Percentiles rank a stretch among this genome's conserved stretches.
Conservation (phyloP, 2,329 filamentous ascomycete genomes). For the Knufia fluminis region DNA sequence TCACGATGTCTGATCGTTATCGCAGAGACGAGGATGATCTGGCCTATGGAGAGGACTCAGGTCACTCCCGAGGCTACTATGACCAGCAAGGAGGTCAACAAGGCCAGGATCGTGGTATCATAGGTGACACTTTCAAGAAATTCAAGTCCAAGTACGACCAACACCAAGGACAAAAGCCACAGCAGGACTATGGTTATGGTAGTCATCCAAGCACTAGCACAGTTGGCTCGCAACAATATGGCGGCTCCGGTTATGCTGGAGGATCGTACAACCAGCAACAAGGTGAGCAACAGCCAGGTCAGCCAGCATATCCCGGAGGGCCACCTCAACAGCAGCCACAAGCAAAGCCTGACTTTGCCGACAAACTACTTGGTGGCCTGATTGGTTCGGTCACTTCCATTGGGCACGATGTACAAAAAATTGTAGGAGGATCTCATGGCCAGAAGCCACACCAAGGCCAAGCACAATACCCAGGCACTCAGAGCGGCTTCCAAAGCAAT, state of each 20-base stretch:
- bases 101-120: slow-evolving; percentile 41
- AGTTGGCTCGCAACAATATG: slow-evolving; percentile 10
- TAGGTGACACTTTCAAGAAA: slow-evolving; percentile 44
- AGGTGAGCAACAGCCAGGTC: slow-evolving; percentile 1
- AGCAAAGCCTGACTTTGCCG: slow-evolving; percentile 22
- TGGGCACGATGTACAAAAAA: slow-evolving; percentile 31
- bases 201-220: slow-evolving; percentile 24
- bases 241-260: slow-evolving; percentile 1
- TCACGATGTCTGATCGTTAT: slow-evolving; percentile 15
- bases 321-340: slow-evolving; percentile 15
- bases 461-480: slow-evolving; percentile 14
- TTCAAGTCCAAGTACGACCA: slow-evolving; percentile 32
- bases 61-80: slow-evolving; percentile 26
- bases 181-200: slow-evolving; percentile 21
- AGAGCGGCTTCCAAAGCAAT: slow-evolving; percentile 9
- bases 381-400: slow-evolving; percentile 40
- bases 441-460: slow-evolving; percentile 24
- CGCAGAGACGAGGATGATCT: slow-evolving; percentile 40
- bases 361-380: slow-evolving; percentile 42
- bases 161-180: slow-evolving; percentile 22
- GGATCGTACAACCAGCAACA: slow-evolving; percentile 4
- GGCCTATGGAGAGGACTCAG: slow-evolving; percentile 47
- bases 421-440: slow-evolving; percentile 5
- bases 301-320: slow-evolving; percentile 18
- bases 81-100: slow-evolving; percentile 24